Conservation (phyloP, 768 basidiomycete genomes). For the Kwoniella sp. region DNA sequence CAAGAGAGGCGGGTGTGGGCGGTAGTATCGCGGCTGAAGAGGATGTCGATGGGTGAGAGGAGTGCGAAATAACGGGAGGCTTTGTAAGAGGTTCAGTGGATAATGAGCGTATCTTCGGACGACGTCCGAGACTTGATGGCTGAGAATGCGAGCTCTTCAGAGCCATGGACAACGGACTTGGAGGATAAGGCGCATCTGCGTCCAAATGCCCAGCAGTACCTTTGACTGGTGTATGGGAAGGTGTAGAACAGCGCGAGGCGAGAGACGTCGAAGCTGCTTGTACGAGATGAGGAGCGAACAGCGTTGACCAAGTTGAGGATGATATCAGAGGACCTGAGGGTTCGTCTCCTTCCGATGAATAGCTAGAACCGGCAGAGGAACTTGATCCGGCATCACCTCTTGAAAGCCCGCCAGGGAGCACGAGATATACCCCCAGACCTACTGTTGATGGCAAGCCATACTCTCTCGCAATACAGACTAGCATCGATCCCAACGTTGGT, state of each 20-base stretch:
- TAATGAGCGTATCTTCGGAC: conserved; percentile 9
- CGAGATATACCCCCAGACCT: conserved; percentile 81
- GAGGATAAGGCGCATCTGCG: conserved; percentile 28
- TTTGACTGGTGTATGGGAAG: conserved; percentile 38
- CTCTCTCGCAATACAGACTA: conserved; percentile 86
- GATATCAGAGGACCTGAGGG: conserved; percentile 39
- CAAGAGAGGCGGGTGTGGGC: conserved; percentile 18
- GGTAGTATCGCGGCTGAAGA: conserved; percentile 10
- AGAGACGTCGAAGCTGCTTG: conserved; percentile 4
- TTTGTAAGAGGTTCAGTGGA: conserved; percentile 19
- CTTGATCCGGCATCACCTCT: conserved; percentile 65
- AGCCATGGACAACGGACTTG: conserved; percentile 34
- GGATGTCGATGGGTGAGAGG: conserved; percentile 15
- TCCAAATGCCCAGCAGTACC: conserved; percentile 4
- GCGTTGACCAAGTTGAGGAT: conserved; percentile 37
- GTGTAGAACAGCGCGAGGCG: conserved; percentile 27
- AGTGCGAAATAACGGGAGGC: conserved; percentile 3
- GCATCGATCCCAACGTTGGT: conserved; percentile 76
- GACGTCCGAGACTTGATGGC: neutral
- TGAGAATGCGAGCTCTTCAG: conserved; percentile 10
- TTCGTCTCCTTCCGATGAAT: conserved; percentile 17
- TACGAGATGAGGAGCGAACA: conserved; percentile 34
- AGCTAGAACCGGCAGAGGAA: conserved; percentile 21
- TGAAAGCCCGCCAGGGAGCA: conserved; percentile 56
- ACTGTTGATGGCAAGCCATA: conserved; percentile 85